Evolutionary conservation across 257 asterid genomes (phyloP), one percentile per base, ranked within the genome.

Genomic region (Nicotiana tabacum): DNA sequence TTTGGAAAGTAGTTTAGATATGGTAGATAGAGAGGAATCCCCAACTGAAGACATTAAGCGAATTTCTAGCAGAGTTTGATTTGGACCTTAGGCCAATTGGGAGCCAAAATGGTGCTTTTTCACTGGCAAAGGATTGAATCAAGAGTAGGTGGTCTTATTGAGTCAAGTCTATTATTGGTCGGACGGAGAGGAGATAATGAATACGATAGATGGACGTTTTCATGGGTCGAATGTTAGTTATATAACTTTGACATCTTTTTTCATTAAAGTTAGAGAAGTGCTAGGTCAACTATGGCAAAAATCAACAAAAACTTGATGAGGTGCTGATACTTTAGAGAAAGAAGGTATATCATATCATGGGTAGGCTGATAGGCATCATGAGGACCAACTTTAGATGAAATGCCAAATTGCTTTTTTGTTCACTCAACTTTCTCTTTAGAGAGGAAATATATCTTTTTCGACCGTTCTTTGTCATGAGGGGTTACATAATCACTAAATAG

Each of bases 41-140:
- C 0, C 3, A 43, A 43, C 51, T 43, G 12, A 43, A 43, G 51
- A 43, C 51, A 43, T 43, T 43, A 51, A 13, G 43, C 16, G 39
- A 51, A 76, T 51, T 51, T 76, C 8, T 27, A 51, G 43, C 32
- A 48, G 16, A 53, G 17, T 53, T 53, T 58, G n/a, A 6, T 58
- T 27, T 76, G 80, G 43, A 13, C 9, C 24, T 76, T 76, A 4
- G 80, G 64, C 46, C 80, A 27, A 76, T 76, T 51, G 39, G 80
- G 16, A 76, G 80, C 80, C 43, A 76, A 76, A 13, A 51, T 48
- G 62, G 64, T 76, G 80, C 64, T 18, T 74, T 68, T 12, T 46
- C 66, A 64, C 78, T 83, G 86, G 78, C 84, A 61, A 62, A 77
- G 81, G 81, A 53, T 77, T 48, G 78, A 65, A 65, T 29, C n/a